Evolutionary conservation across 208 protist species (phyloP), one percentile per base, ranked within the genome.

Genomic region (Leishmania martiniquensis): DNA sequence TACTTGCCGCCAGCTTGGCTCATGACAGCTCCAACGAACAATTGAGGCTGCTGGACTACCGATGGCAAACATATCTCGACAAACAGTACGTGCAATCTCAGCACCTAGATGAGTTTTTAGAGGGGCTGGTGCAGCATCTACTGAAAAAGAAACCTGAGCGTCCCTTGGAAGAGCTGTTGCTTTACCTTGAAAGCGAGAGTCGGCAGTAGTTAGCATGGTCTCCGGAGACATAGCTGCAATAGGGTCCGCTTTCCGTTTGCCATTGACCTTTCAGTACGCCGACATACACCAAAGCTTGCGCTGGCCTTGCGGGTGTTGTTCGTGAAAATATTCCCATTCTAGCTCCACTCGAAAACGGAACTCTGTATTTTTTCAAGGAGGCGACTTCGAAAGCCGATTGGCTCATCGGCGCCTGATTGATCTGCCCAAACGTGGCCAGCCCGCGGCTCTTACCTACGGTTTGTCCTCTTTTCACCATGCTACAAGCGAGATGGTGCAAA

Each of bases 1-100:
- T 83, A 32, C 72, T 83, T 37, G 72, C 80, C 3, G 10, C 62
- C 6, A 75, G 66, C 63, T 47, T 83, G 25, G 76, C 57, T 29
- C n/a, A 76, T 34, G 80, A 83, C 69, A 79, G 75, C 54, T 62
- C 80, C 20, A 83, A 83, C 62, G 86, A 87, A 17, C 71, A 88
- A 67, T 52, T 89, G 44, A 79, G 72, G 29, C 67, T 87, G 34
- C 75, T 93, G 5, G 89, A 93, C 77, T 93, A 89, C 75, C 80
- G 82, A n/a, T 93, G 86, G 85, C 86, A 93, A 74, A 87, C 84
- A 1, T 85, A 88, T 66, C 78, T 93, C 15, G 82, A 85, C 60
- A 82, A 86, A 66, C 75, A 89, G 65, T 93, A 93, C 67, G 75
- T 93, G 29, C 76, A 86, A 20, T 37, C 57, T 29, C 86, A 93